A percentile compares a stretch with the other conserved stretches of the same genome.
phyloP scores from a whole-genome alignment of 805 yeast species.

The Tetrapisispora iriomotensis region DNA sequence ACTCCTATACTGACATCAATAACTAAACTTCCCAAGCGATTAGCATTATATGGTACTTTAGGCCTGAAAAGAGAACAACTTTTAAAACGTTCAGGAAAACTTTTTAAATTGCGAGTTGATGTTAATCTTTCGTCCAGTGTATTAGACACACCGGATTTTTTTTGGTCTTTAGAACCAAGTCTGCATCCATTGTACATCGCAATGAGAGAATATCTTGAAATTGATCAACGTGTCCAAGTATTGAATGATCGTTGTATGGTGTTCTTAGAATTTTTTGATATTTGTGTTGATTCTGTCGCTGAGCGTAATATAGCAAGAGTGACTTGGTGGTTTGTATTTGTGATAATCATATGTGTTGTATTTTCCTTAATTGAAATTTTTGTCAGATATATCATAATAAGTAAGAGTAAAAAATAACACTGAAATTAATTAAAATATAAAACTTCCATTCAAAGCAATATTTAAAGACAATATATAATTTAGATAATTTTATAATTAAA shows the following conservation, averaged over 20 bases:
- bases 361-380: constrained; percentile 69
- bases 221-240: constrained; percentile 89
- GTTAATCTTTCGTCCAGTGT: constrained; percentile 86
- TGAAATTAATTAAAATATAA: background rate
- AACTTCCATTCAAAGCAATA: no score
- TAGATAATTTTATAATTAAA: constrained; percentile 5
- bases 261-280: constrained; percentile 84
- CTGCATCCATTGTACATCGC: constrained; percentile 87
- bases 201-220: constrained; percentile 83
- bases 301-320: constrained; percentile 87
- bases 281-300: constrained; percentile 87
- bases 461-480: background rate
- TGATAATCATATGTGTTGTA: constrained; percentile 65
- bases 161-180: constrained; percentile 94
- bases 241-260: constrained; percentile 90
- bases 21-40: constrained; percentile 77
- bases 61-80: constrained; percentile 81
- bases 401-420: background rate
- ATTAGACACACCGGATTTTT: constrained; percentile 89
- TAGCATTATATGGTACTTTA: constrained; percentile 82
- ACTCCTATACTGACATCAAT: constrained; percentile 74
- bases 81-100: constrained; percentile 77
- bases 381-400: constrained; percentile 44
- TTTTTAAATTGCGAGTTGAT: constrained; percentile 85
- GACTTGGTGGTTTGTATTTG: constrained; percentile 79